Conservation (phyloP, 257 asterid genomes). For the Scutellaria barbata region DNA sequence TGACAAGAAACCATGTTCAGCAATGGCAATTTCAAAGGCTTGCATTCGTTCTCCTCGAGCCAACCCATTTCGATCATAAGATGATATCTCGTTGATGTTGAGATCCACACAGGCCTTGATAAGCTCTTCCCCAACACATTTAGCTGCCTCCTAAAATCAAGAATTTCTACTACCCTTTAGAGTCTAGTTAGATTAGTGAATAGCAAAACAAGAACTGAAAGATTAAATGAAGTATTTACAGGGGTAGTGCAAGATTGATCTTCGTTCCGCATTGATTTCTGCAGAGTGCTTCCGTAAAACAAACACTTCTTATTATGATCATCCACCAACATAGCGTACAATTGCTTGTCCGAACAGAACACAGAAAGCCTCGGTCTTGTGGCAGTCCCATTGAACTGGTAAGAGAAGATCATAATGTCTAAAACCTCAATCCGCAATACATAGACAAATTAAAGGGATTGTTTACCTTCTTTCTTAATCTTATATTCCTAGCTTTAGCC, state of each 20-base stretch:
- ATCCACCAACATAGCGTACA: slow-evolving; percentile 81
- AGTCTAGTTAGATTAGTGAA: background rate
- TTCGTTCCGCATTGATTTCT: slow-evolving; percentile 56
- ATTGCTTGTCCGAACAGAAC: slow-evolving; percentile 80
- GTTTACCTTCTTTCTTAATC: slow-evolving; percentile 69
- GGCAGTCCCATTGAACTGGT: slow-evolving; percentile 81
- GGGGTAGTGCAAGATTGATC: slow-evolving; percentile 62
- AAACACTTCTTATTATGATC: slow-evolving; percentile 80
- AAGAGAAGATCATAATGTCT: background rate
- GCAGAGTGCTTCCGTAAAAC: slow-evolving; percentile 80
- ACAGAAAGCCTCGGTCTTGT: slow-evolving; percentile 85
- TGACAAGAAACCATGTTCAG: slow-evolving; percentile 75
- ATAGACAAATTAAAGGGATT: background rate
- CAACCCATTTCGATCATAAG: slow-evolving; percentile 84
- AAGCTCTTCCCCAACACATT: slow-evolving; percentile 79
- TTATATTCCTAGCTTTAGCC: slow-evolving; percentile 64
- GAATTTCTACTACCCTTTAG: slow-evolving; percentile 13
- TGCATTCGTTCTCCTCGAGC: slow-evolving; percentile 78
- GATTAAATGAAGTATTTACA: slow-evolving; percentile 46
- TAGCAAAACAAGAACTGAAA: background rate
- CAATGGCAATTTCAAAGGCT: slow-evolving; percentile 81
- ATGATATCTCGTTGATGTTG: slow-evolving; percentile 66
- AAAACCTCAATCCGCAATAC: background rate
- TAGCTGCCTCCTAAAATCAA: slow-evolving; percentile 74
- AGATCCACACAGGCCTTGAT: slow-evolving; percentile 76